These are phyloP conservation scores for Candida glucosophila DNA, from an alignment of 1,139 yeast species.

Conservation along the genomic window DNA sequence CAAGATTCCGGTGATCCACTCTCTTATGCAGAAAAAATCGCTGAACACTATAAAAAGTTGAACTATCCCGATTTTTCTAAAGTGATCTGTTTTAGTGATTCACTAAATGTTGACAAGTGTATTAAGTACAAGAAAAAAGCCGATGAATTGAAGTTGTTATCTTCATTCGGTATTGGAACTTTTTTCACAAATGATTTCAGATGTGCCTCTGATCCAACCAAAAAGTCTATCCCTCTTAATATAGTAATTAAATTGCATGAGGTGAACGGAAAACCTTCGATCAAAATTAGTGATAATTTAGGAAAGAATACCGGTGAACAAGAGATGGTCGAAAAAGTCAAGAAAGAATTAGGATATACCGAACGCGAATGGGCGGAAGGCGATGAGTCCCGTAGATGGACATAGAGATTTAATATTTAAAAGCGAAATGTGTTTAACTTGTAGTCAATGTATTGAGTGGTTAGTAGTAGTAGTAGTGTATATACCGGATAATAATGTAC, in stretches of 20 bases:
- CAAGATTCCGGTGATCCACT: constrained; percentile 97
- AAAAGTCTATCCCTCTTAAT: constrained; percentile 73
- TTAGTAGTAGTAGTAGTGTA: no score
- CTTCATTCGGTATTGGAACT: constrained; percentile 91
- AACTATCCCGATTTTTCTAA: constrained; percentile 56
- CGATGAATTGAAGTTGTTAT: constrained; percentile 52
- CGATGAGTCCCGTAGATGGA: constrained; percentile 79
- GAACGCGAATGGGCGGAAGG: constrained; percentile 70
- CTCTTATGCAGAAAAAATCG: constrained; percentile 61
- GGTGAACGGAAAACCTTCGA: constrained; percentile 72
- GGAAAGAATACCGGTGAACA: constrained; percentile 93
- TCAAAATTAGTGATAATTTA: constrained; percentile 83
- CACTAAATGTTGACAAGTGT: constrained; percentile 74
- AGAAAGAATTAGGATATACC: constrained; percentile 62
- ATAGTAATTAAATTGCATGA: constrained; percentile 78
- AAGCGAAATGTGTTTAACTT: no score
- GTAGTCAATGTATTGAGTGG: no score
- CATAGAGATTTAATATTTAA: no score
- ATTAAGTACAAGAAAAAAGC: constrained; percentile 59
- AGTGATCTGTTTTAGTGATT: constrained; percentile 78
- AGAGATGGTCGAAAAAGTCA: constrained; percentile 61
- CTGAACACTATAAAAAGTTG: constrained; percentile 57
- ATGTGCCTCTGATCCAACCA: constrained; percentile 18
- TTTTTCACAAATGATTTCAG: constrained; percentile 69
- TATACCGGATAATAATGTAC: no score